Percentiles rank a stretch among this genome's conserved stretches.
phyloP scores from a whole-genome alignment of 352 stramenopile genomes.

The Pythium volutum region DNA sequence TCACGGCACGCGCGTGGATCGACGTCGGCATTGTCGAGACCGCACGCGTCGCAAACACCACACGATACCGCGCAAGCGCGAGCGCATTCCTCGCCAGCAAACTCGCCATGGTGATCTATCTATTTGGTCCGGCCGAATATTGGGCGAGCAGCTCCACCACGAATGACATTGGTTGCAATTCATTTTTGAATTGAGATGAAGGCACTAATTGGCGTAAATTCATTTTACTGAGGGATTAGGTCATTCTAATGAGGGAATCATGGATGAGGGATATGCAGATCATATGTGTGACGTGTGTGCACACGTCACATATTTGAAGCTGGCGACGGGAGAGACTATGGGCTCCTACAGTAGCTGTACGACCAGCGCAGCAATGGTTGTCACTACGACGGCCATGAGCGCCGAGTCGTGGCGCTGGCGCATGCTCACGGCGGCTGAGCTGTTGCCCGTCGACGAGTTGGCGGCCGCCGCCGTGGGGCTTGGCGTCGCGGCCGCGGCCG shows the following conservation, averaged over 20 bases:
- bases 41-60: conserved; percentile 8
- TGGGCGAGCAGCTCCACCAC: conserved; percentile 7
- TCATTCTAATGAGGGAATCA: not conserved
- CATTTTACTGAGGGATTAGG: not conserved
- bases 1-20: conserved; percentile 4
- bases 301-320: conserved; percentile 12
- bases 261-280: not conserved
- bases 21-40: conserved; percentile 2
- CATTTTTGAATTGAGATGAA: conserved; percentile 12
- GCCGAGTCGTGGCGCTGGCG: not conserved
- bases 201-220: not conserved
- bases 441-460: conserved; percentile 4
- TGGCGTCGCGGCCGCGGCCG: not conserved
- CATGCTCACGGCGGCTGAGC: not conserved
- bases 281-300: conserved; percentile 1
- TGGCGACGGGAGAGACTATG: not conserved
- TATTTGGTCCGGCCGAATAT: not conserved
- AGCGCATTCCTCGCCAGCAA: conserved; percentile 23
- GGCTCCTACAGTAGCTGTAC: conserved; percentile 8
- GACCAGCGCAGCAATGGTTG: not conserved
- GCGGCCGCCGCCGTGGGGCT: not conserved
- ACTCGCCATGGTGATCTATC: conserved; percentile 23
- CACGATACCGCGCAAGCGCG: conserved; percentile 12
- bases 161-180: not conserved
- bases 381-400: not conserved